Evolutionary conservation across 306 rosid species (phyloP).

Genomic region (Lotus japonicus): DNA sequence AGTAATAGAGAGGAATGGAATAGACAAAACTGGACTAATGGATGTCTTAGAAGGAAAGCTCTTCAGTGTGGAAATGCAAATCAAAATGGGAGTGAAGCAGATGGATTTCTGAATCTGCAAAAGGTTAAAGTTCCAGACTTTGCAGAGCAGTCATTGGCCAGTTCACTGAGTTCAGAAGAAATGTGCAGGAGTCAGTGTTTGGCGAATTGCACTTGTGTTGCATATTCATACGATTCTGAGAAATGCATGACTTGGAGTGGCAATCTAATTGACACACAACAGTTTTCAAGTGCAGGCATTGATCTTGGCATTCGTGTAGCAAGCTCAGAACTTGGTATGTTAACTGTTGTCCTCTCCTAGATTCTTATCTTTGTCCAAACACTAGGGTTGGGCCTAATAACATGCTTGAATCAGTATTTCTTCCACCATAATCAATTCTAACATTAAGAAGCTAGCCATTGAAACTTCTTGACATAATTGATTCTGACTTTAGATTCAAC

Average conservation of each 20-base stretch:
- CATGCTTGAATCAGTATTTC: too few relatives aligned
- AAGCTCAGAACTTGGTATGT: too few relatives aligned
- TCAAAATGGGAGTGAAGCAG: not conserved
- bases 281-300: not conserved
- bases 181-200: not conserved
- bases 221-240: not conserved
- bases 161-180: not conserved
- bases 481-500: too few relatives aligned
- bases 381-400: too few relatives aligned
- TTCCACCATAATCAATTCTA: too few relatives aligned
- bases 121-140: not conserved
- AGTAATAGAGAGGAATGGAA: constrained; percentile 29
- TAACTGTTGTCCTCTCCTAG: too few relatives aligned
- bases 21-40: constrained; percentile 24
- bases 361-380: too few relatives aligned
- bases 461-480: too few relatives aligned
- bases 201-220: constrained; percentile 16
- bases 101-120: constrained; percentile 3
- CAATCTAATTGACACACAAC: not conserved
- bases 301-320: constrained; percentile 19
- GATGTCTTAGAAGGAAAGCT: constrained; percentile 28
- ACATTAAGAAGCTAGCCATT: too few relatives aligned
- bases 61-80: not conserved
- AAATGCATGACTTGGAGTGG: constrained; percentile 13
- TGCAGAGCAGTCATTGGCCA: not conserved